Evolutionary conservation across 805 yeast species (phyloP).

Genomic region (Sporopachydermia quercuum): DNA sequence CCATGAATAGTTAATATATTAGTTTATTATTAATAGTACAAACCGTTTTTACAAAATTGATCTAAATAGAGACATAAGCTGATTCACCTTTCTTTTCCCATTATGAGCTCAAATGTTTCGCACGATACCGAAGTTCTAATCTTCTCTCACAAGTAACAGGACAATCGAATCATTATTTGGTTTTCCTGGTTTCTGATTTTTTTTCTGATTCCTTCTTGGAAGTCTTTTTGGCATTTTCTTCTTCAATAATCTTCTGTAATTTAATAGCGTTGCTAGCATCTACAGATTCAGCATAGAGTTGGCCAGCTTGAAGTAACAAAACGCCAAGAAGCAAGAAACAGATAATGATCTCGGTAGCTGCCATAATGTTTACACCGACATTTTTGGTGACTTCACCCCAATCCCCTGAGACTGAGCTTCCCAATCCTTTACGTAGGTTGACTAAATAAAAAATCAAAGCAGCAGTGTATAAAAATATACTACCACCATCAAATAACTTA

Average conservation of each 20-base stretch:
- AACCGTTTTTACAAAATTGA: too few species aligned
- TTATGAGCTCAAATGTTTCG: too few species aligned
- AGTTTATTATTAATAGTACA: too few species aligned
- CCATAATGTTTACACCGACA: slow-evolving; percentile 83
- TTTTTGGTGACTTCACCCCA: slow-evolving; percentile 91
- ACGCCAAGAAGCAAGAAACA: slow-evolving; percentile 62
- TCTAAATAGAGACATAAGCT: too few species aligned
- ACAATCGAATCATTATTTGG: too few species aligned
- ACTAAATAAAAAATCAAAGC: slow-evolving; percentile 72
- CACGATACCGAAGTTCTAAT: too few species aligned
- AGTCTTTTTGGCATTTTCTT: slow-evolving; percentile 15
- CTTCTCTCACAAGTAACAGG: too few species aligned
- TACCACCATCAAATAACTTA: slow-evolving; percentile 80
- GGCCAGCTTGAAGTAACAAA: slow-evolving; percentile 72
- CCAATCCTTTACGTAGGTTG: slow-evolving; percentile 69
- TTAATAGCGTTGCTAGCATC: slow-evolving; percentile 13
- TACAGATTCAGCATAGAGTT: slow-evolving; percentile 72
- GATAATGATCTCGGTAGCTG: slow-evolving; percentile 73
- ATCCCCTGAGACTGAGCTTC: slow-evolving; percentile 48
- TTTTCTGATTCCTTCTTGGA: too few species aligned
- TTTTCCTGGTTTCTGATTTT: too few species aligned
- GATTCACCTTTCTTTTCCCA: too few species aligned
- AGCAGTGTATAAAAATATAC: slow-evolving; percentile 57
- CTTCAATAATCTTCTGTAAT: slow-evolving; percentile 24
- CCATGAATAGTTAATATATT: too few species aligned